Conservation (phyloP, 768 basidiomycete species). For the Boletus subparvulus region DNA sequence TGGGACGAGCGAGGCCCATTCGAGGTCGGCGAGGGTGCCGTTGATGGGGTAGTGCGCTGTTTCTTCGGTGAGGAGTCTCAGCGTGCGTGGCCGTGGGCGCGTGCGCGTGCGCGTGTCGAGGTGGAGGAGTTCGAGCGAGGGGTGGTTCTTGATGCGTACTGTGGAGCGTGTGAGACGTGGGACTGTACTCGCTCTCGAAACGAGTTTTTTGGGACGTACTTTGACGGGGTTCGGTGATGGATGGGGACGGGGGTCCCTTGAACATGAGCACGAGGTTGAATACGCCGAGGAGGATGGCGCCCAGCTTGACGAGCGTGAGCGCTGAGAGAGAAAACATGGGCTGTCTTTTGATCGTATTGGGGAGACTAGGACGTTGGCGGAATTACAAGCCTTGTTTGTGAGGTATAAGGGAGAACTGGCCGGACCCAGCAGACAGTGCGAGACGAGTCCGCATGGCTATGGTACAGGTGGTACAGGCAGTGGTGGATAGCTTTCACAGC, state of each 20-base stretch:
- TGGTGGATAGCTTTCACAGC: too few species aligned
- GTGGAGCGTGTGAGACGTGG: too few species aligned
- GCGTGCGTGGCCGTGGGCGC: neutral
- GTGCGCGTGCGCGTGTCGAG: conserved; percentile 9
- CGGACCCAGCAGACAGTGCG: too few species aligned
- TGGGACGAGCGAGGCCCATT: conserved; percentile 28
- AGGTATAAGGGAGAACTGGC: too few species aligned
- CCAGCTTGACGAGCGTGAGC: conserved; percentile 22
- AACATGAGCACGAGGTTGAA: conserved; percentile 17
- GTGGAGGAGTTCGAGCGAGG: conserved; percentile 14
- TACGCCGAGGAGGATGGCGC: conserved; percentile 18
- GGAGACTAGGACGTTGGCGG: too few species aligned
- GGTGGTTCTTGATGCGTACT: conserved; percentile 15
- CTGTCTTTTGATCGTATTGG: too few species aligned
- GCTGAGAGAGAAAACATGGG: conserved; percentile 1
- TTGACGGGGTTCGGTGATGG: conserved; percentile 7
- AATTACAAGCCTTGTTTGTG: too few species aligned
- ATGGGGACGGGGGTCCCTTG: neutral
- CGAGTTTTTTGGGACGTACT: conserved; percentile 6
- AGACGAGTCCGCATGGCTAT: too few species aligned
- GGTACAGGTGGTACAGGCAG: too few species aligned
- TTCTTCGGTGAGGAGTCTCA: conserved; percentile 22
- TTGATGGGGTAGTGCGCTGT: conserved; percentile 23
- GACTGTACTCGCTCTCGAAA: too few species aligned
- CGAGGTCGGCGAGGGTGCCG: conserved; percentile 23